phyloP scores from a whole-genome alignment of 108 stramenopile genomes.

The Chaetoceros tenuissimus region DNA sequence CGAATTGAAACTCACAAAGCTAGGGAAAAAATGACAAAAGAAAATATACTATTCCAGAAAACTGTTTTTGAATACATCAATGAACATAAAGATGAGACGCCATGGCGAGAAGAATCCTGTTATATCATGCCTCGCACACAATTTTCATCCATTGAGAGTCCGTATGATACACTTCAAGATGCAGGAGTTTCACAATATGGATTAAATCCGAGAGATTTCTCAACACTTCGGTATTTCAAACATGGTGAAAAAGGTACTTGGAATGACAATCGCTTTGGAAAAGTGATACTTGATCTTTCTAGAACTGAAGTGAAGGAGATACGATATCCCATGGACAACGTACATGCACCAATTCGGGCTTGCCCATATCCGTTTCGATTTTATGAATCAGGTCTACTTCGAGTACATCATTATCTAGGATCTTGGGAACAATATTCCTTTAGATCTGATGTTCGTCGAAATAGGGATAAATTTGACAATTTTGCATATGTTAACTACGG shows the following conservation, averaged over 20 bases:
- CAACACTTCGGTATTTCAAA: constrained; percentile 31
- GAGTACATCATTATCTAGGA: constrained; percentile 46
- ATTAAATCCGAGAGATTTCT: constrained; percentile 19
- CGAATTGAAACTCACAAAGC: not conserved
- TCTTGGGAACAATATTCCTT: constrained; percentile 35
- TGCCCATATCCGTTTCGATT: constrained; percentile 24
- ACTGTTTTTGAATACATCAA: not conserved
- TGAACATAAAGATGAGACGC: not conserved
- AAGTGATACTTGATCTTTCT: constrained; percentile 41
- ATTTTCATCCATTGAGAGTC: constrained; percentile 31
- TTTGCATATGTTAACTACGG: not conserved
- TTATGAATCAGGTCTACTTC: constrained; percentile 26
- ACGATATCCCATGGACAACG: constrained; percentile 2
- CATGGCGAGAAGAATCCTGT: constrained; percentile 15
- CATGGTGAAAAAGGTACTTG: constrained; percentile 22
- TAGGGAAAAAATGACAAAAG: not conserved
- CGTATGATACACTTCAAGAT: constrained; percentile 6
- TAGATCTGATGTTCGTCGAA: constrained; percentile 33
- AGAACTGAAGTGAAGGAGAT: constrained; percentile 4
- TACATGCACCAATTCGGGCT: constrained; percentile 30
- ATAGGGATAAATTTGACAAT: constrained; percentile 22
- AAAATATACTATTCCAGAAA: not conserved
- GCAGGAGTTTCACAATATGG: not conserved
- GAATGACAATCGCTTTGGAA: constrained; percentile 37
- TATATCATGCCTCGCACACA: constrained; percentile 29